phyloP scores from a whole-genome alignment of 2,329 filamentous ascomycete species.

The Aspergillus sp. region DNA sequence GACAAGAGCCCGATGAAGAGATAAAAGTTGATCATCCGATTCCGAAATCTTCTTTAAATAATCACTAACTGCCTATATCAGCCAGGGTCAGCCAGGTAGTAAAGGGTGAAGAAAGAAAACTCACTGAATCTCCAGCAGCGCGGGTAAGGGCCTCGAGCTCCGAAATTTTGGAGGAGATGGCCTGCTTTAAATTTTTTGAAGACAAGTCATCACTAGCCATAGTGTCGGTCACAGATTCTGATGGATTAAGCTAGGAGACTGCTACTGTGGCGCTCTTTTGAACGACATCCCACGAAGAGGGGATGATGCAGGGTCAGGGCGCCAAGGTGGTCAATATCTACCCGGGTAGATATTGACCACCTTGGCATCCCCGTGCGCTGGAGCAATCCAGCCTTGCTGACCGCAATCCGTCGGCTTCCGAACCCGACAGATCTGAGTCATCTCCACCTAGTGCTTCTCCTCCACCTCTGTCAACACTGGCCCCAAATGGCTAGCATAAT shows the following conservation, averaged over 20 bases:
- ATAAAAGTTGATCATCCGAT: constrained; percentile 6
- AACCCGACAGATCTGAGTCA: no score
- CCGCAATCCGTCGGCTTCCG: no score
- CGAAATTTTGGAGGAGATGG: constrained; percentile 5
- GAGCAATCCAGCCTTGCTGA: background rate
- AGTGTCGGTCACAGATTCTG: background rate
- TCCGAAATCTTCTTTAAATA: constrained; percentile 3
- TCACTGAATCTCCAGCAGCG: constrained; percentile 6
- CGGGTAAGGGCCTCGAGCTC: constrained; percentile 3
- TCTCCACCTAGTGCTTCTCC: background rate
- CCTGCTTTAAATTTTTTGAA: constrained; percentile 2
- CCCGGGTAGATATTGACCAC: constrained; percentile 8
- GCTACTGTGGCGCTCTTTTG: background rate
- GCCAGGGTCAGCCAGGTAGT: background rate
- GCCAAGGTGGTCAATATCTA: constrained; percentile 3
- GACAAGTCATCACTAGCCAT: constrained; percentile 1
- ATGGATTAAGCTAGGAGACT: background rate
- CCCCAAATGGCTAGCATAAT: background rate
- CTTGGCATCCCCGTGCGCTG: background rate
- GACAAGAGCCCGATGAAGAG: constrained; percentile 6
- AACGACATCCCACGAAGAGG: background rate
- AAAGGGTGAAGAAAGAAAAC: background rate
- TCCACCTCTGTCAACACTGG: background rate
- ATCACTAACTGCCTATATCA: constrained; percentile 3
- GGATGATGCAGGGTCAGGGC: background rate